A percentile compares a stretch with the other conserved stretches of the same genome.
Conservation (phyloP, 495 filamentous ascomycete genomes). For the Tuber aestivum region DNA sequence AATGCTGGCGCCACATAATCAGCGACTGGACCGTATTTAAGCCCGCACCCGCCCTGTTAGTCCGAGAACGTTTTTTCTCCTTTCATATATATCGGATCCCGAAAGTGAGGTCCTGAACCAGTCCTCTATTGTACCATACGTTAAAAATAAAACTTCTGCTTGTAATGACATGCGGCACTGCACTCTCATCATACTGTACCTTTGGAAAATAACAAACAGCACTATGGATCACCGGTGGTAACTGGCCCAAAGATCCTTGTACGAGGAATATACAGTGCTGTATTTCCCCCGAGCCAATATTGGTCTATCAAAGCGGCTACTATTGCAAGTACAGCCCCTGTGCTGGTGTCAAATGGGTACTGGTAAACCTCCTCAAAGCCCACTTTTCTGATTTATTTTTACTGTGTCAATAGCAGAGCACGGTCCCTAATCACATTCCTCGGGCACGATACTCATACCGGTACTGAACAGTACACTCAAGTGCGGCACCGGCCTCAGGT, state of each 20-base stretch:
- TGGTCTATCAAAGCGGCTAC: not conserved
- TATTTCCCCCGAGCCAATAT: not conserved
- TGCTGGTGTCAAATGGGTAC: not conserved
- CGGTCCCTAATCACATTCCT: not conserved
- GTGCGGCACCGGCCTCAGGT: not conserved
- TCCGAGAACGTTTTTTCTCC: not conserved
- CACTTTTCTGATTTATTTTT: not conserved
- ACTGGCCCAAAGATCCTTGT: not conserved
- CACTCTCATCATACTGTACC: not conserved
- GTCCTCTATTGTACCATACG: not conserved
- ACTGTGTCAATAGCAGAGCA: not conserved
- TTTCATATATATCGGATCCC: no score
- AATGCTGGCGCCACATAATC: not conserved
- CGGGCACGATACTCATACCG: not conserved
- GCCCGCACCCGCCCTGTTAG: not conserved
- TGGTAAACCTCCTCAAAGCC: not conserved
- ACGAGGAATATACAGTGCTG: not conserved
- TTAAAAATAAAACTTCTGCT: not conserved
- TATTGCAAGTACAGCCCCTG: not conserved
- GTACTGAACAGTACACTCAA: not conserved
- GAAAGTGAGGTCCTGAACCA: not conserved
- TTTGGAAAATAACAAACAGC: not conserved
- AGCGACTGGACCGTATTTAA: not conserved
- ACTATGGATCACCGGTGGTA: not conserved
- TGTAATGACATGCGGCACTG: not conserved